Evolutionary conservation across 2,329 filamentous ascomycete genomes (phyloP).

Genomic region (Pezicula carpinea): DNA sequence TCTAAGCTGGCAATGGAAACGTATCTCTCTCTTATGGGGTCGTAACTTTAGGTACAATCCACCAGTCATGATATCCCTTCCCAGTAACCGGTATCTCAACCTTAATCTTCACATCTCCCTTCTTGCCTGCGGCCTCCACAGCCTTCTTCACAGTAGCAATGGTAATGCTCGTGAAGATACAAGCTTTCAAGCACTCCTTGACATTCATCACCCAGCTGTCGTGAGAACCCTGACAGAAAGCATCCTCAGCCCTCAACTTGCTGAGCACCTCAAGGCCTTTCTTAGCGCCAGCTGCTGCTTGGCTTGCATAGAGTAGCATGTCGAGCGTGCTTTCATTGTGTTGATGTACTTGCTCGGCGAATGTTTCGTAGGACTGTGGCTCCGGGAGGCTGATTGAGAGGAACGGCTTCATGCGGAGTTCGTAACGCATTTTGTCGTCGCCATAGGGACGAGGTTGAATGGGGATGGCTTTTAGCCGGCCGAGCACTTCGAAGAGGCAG

Average conservation of each 20-base stretch:
- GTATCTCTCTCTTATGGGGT: neutral
- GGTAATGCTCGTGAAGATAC: constrained; percentile 64
- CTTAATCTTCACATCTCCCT: constrained; percentile 32
- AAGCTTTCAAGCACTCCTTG: constrained; percentile 61
- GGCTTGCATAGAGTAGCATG: constrained; percentile 29
- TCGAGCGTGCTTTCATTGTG: constrained; percentile 30
- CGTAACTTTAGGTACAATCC: constrained; percentile 49
- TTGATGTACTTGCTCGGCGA: constrained; percentile 39
- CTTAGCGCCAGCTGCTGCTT: constrained; percentile 34
- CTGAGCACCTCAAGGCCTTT: constrained; percentile 53
- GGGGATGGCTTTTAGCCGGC: constrained; percentile 22
- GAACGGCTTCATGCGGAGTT: constrained; percentile 69
- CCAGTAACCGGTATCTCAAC: constrained; percentile 48
- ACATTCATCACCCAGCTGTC: constrained; percentile 57
- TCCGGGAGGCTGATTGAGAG: constrained; percentile 54
- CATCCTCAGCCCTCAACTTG: constrained; percentile 45
- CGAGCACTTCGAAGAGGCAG: constrained; percentile 50
- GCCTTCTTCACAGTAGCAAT: constrained; percentile 56
- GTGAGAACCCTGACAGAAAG: constrained; percentile 52
- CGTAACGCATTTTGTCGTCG: constrained; percentile 53
- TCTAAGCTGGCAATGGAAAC: too few relatives aligned
- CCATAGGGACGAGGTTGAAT: constrained; percentile 48
- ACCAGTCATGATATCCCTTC: constrained; percentile 59
- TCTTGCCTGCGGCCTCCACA: constrained; percentile 33
- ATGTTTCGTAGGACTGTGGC: constrained; percentile 49